Evolutionary conservation across 2,329 filamentous ascomycete species (phyloP).

Genomic region (Trichoderma arundinaceum): DNA sequence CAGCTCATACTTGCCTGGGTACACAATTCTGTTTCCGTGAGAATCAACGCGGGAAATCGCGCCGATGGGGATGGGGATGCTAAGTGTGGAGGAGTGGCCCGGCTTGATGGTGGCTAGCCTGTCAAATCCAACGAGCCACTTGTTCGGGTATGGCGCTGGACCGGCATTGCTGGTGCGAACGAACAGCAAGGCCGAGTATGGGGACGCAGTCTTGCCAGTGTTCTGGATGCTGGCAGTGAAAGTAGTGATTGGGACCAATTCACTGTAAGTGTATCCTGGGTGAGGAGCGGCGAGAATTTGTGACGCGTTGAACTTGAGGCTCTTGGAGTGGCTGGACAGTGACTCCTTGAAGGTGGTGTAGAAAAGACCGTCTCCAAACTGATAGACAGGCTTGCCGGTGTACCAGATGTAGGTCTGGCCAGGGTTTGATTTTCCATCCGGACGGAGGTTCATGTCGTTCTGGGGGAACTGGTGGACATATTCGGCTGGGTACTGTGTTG

Average conservation of each 20-base stretch:
- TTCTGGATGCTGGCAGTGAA: slow-evolving; percentile 52
- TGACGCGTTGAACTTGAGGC: slow-evolving; percentile 27
- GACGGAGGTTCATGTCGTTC: slow-evolving; percentile 61
- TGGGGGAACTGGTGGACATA: slow-evolving; percentile 58
- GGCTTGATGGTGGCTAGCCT: slow-evolving; percentile 49
- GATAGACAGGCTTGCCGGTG: slow-evolving; percentile 51
- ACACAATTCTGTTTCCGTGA: slow-evolving; percentile 56
- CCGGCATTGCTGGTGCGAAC: slow-evolving; percentile 50
- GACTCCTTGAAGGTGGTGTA: slow-evolving; percentile 58
- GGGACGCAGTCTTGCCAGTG: slow-evolving; percentile 52
- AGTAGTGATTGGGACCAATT: slow-evolving; percentile 6
- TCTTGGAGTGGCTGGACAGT: not conserved
- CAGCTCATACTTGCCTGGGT: slow-evolving; percentile 58
- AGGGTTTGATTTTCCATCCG: slow-evolving; percentile 49
- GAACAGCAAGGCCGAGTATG: slow-evolving; percentile 60
- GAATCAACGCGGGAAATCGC: slow-evolving; percentile 56
- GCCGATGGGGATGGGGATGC: slow-evolving; percentile 50
- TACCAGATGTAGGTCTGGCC: slow-evolving; percentile 66
- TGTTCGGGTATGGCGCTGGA: slow-evolving; percentile 57
- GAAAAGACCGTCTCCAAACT: slow-evolving; percentile 61
- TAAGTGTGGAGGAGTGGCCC: slow-evolving; percentile 38
- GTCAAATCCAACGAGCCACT: slow-evolving; percentile 57
- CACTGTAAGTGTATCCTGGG: slow-evolving; percentile 25
- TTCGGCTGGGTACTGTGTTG: slow-evolving; percentile 59
- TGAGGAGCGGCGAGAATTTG: slow-evolving; percentile 9